These are phyloP conservation scores for Trametes maxima DNA, from an alignment of 768 basidiomycete genomes.

Conservation along the genomic window DNA sequence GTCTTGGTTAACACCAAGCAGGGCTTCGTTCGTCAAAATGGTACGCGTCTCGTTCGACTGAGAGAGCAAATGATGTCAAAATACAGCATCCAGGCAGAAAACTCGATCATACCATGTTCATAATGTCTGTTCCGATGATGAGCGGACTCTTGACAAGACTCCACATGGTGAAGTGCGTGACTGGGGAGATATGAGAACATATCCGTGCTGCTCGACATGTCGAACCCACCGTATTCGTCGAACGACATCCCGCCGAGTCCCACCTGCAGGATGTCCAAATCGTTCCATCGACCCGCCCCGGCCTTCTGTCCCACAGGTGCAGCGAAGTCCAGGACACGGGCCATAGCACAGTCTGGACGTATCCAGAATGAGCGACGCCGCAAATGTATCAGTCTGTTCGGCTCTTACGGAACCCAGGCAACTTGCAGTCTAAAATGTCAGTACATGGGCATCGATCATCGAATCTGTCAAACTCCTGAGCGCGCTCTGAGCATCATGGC, in stretches of 20 bases:
- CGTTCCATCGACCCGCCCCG: constrained; percentile 40
- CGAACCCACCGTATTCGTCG: constrained; percentile 40
- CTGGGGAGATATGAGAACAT: constrained; percentile 18
- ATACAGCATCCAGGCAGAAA: not conserved
- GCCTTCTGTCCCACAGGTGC: constrained; percentile 40
- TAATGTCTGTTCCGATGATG: constrained; percentile 44
- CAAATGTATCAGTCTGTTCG: not conserved
- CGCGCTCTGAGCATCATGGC: not conserved
- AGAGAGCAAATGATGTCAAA: not conserved
- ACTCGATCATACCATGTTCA: constrained; percentile 34
- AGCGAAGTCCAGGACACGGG: constrained; percentile 41
- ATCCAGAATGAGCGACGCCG: not conserved
- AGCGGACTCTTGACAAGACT: constrained; percentile 43
- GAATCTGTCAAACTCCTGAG: constrained; percentile 37
- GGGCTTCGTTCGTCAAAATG: constrained; percentile 42
- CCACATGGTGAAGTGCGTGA: constrained; percentile 47
- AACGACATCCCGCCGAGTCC: constrained; percentile 42
- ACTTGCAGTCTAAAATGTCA: constrained; percentile 39
- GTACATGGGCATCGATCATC: constrained; percentile 43
- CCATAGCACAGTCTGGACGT: constrained; percentile 34
- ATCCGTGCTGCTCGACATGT: not conserved
- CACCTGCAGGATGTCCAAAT: constrained; percentile 43
- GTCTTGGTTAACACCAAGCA: constrained; percentile 41
- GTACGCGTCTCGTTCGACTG: constrained; percentile 38
- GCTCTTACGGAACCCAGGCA: constrained; percentile 39